Evolutionary conservation across 2,329 filamentous ascomycete species (phyloP).

Genomic region (Phialemoniopsis sp.): DNA sequence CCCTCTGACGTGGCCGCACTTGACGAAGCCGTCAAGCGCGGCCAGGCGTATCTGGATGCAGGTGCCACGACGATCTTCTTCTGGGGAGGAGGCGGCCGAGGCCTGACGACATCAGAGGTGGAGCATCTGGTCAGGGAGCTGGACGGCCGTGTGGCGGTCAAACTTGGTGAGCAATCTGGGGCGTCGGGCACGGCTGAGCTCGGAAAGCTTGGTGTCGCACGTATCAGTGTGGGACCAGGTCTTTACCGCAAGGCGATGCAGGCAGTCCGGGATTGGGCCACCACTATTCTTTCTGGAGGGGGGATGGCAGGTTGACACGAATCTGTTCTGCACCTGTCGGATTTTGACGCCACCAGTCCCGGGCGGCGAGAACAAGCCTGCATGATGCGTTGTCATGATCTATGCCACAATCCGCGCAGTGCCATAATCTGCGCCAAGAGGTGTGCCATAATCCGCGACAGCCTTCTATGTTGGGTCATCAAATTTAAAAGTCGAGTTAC

Average conservation of each 20-base stretch:
- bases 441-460: no score
- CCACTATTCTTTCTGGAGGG: no score
- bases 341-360: no score
- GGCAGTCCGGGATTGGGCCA: constrained; percentile 13
- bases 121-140: constrained; percentile 40
- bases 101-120: constrained; percentile 42
- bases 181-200: constrained; percentile 38
- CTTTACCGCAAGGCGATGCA: constrained; percentile 35
- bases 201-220: constrained; percentile 44
- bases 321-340: no score
- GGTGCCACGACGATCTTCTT: constrained; percentile 58
- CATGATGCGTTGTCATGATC: no score
- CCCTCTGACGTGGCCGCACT: constrained; percentile 28
- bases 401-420: no score
- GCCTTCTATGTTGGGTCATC: no score
- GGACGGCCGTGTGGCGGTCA: constrained; percentile 44
- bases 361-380: no score
- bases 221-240: constrained; percentile 50
- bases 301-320: no score
- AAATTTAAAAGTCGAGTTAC: no score
- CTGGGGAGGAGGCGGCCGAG: constrained; percentile 44
- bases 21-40: constrained; percentile 46
- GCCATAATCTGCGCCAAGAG: no score
- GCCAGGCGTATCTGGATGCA: constrained; percentile 51
- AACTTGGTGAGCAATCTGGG: constrained; percentile 27